These are phyloP conservation scores for Ceratocystis lukuohia DNA, from an alignment of 2,329 filamentous ascomycete genomes.

Conservation along the genomic window DNA sequence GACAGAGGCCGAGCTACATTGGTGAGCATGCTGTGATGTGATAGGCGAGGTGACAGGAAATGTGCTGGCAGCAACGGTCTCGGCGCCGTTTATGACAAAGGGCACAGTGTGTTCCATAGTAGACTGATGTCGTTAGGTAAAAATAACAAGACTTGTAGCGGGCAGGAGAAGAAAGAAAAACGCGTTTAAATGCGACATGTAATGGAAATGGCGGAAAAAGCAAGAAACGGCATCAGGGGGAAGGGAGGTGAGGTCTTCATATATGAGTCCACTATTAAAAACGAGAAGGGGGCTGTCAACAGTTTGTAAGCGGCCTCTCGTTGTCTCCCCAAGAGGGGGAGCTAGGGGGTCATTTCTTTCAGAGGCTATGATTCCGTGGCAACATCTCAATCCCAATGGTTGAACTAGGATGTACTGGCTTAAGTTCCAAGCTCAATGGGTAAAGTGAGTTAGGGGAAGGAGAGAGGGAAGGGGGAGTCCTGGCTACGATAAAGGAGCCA, in stretches of 20 bases:
- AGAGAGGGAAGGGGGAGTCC: too few relatives aligned
- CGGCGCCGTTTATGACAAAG: constrained; percentile 33
- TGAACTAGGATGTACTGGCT: neutral
- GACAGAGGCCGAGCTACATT: constrained; percentile 43
- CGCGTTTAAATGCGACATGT: too few relatives aligned
- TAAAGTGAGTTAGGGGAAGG: too few relatives aligned
- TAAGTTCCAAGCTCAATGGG: neutral
- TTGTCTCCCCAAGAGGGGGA: neutral
- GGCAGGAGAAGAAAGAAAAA: too few relatives aligned
- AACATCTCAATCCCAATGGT: neutral
- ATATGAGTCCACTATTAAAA: neutral
- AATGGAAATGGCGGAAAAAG: neutral
- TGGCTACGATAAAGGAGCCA: too few relatives aligned
- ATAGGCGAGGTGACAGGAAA: constrained; percentile 45
- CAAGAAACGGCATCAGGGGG: neutral
- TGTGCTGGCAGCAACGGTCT: constrained; percentile 33
- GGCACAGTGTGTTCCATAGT: constrained; percentile 25
- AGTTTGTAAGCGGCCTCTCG: neutral
- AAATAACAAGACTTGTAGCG: neutral
- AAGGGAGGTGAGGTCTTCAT: neutral
- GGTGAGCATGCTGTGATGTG: constrained; percentile 39
- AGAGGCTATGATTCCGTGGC: neutral
- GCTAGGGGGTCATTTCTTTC: neutral
- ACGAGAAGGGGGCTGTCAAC: neutral
- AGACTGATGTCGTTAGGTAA: neutral